Evolutionary conservation across 1,284 basidiomycete species (phyloP), one percentile per base, ranked within the genome.

Genomic region (Boletus albobrunnescens): DNA sequence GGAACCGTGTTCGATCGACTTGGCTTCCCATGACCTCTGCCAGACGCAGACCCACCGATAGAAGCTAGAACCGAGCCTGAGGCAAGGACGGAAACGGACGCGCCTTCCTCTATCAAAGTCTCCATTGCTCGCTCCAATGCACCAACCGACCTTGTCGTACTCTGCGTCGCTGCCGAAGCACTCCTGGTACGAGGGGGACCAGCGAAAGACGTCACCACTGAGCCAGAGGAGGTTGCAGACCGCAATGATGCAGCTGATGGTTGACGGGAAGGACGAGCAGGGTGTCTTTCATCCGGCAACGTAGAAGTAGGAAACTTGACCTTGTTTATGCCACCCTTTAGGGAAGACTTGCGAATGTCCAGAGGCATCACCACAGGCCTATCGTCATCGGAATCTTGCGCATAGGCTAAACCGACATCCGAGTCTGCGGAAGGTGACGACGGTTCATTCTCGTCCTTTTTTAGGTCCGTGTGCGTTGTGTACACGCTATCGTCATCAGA

Each of bases 121-220:
- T 77, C 77, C 70, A 79, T 71, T 31, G 72, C 74, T 40, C 64
- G 66, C 49, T 77, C 75, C 51, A 78, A 59, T 22, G 63, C 67
- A 33, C 67, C 62, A 4, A 55, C 57, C 17, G 61, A 60, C 17
- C 47, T 59, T 24, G 50, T 45, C 2, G 67, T 62, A 10, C 52
- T 52, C 28, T 65, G 56, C 1, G 68, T 71, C 17, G 55, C 43
- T 38, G 61, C 44, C 2, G 68, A 69, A 30, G 54, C 51, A 36
- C 66, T 65, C 26, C 68, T 55, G 24, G 54, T 39, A 23, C 53
- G 59, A 40, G 54, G 59, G 39, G 54, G 42, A 53, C 54, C 44
- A 23, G 45, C n/a, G 46, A 51, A 41, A 49, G 60, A 45, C 16
- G 60, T 57, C 33, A 60, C 58, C 11, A 56, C 52, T 38, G 60